Evolutionary conservation across 164 flowering plant genomes (phyloP).

Genomic region (Dillenia turbinata): DNA sequence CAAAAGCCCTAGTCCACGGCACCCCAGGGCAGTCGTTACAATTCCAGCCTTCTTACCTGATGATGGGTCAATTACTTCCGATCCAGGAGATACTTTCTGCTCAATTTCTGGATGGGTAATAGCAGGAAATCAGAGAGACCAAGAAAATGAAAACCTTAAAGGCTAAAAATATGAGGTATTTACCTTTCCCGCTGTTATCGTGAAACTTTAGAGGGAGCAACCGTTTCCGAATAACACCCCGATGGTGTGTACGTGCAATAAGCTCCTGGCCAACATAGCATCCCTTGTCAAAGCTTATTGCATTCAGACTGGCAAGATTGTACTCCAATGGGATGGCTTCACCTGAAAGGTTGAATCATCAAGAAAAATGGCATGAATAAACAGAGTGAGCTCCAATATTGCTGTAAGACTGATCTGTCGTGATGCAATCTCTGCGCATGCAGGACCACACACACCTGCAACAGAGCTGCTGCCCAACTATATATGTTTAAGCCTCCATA

Average conservation of each 20-base stretch:
- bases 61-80: conserved; percentile 40
- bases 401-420: no score
- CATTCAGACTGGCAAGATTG: conserved; percentile 81
- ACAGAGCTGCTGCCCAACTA: no score
- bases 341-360: conserved; percentile 28
- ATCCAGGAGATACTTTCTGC: conserved; percentile 58
- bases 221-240: conserved; percentile 86
- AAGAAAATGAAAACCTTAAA: not conserved
- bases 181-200: conserved; percentile 54
- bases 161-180: not conserved
- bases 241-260: conserved; percentile 89
- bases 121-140: not conserved
- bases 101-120: conserved; percentile 38
- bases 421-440: no score
- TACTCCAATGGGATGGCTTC: conserved; percentile 94
- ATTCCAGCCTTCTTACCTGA: conserved; percentile 66
- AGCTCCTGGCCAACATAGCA: conserved; percentile 96
- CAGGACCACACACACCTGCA: no score
- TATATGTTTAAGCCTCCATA: no score
- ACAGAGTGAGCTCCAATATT: no score
- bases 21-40: conserved; percentile 65
- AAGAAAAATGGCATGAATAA: no score
- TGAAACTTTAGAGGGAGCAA: conserved; percentile 71
- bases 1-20: conserved; percentile 66
- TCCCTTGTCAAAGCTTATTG: conserved; percentile 93